Evolutionary conservation across 805 yeast genomes (phyloP), one percentile per base, ranked within the genome.

Genomic region (Candida golubevii): DNA sequence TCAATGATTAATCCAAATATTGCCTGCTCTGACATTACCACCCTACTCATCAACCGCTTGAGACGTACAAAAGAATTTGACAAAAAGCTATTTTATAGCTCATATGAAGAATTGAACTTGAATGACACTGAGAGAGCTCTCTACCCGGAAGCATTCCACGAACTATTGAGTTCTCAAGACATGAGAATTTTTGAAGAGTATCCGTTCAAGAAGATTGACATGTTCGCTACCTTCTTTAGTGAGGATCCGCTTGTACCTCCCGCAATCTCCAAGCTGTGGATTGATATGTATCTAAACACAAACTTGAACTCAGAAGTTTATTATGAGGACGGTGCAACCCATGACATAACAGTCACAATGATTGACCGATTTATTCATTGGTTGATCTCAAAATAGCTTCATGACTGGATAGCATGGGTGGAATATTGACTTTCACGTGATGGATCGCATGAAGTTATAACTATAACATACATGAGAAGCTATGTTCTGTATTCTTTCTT

Each of bases 1-100:
- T 58, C 61, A 12, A 65, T 66, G 27, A 65, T 74, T 12, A 71
- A 73, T 34, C 82, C 83, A 1, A 66, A 78, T 26, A 65, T 80
- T 38, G 82, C 82, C 3, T 66, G 75, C 44, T 67, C 74, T 8
- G 74, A 73, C 45, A 58, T 79, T 46, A 60, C 75, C 9, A 57
- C 71, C 8, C 60, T 80, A 50, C 58, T 80, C 53, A 46, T 69
- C 44, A 67, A 65, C 46, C 62, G 83, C 32, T 62, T 74, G 55
- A 51, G 41, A 37, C 42, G 42, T 11, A 47, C 60, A 4, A 38
- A 46, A 1, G 52, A 49, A n/a, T 63, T 52, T 41, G 61, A 55
- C 34, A 65, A 58, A 42, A 64, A 62, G 41, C 56, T 55, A 46
- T 67, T 66, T 44, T 67, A 66, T 51, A 55, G 42, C 47, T 49